Conservation (phyloP, 139 green algal species). For the Haematococcus lacustris region DNA sequence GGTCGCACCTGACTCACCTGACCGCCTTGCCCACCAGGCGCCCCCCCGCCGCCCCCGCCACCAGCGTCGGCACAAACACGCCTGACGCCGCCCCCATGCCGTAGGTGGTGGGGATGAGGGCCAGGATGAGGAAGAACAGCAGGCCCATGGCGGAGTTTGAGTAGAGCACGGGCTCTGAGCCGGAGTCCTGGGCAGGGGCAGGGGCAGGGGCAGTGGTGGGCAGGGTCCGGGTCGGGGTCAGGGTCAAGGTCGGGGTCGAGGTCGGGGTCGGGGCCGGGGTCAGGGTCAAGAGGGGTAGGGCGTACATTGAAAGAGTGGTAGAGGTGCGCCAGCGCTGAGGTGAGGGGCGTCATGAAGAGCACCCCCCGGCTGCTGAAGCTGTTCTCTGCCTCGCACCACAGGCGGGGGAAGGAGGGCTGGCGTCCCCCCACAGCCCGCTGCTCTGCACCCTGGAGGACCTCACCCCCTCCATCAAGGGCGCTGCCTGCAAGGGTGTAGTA, state of each 20-base stretch:
- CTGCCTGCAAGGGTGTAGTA: no score
- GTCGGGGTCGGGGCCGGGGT: no score
- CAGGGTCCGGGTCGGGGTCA: no score
- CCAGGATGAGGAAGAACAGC: constrained; percentile 35
- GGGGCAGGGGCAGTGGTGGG: no score
- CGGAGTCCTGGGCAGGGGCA: no score
- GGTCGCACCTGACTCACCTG: neutral
- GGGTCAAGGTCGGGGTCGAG: no score
- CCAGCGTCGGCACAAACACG: constrained; percentile 66
- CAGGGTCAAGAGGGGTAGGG: no score
- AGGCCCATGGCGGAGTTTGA: neutral
- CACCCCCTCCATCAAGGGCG: no score
- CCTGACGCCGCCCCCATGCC: constrained; percentile 62
- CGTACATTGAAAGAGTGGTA: neutral
- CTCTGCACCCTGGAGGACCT: no score
- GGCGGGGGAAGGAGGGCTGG: no score
- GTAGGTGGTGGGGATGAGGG: constrained; percentile 57
- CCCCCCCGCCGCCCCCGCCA: constrained; percentile 49
- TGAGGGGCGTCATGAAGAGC: neutral
- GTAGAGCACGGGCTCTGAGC: neutral
- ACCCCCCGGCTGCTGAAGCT: neutral
- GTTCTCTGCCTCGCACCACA: neutral
- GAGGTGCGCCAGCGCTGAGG: neutral
- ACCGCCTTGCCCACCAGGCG: constrained; percentile 38
- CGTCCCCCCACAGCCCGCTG: no score